Evolutionary conservation across 2,329 filamentous ascomycete genomes (phyloP), one percentile per base, ranked within the genome.

Genomic region (Aspergillus glaucus): DNA sequence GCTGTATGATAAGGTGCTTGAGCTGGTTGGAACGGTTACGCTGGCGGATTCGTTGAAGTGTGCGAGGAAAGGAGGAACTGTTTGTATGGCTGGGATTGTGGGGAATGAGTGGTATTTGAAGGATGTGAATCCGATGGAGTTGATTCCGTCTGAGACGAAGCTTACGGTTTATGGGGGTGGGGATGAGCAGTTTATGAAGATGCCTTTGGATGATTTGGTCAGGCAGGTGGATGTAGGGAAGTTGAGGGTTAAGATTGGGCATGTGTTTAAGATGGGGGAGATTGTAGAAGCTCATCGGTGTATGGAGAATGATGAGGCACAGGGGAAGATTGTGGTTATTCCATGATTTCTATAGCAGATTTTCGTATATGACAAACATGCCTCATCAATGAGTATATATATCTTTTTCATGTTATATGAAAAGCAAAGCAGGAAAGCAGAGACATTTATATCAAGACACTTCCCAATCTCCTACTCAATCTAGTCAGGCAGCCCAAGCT

Each of bases 41-140:
- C 53, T 78, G 21, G 53, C 60, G 4, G 75, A 77, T 51, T 75
- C 72, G n/a, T 50, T 77, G 47, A 52, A 59, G 17, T 74, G 72
- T 59, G 61, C 62, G 1, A 63, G 60, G 30, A 48, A 60, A 24
- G 64, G 66, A 4, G 75, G 75, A 0, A 68, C 67, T 17, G 69
- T 75, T 1, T 76, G 72, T 50, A 66, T 77, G 66, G 67, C 70
- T 0, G 75, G 74, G 1, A 74, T 75, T 24, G 70, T 75, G 10
- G 71, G 72, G 4, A 69, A 73, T 47, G 62, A 64, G 39, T 75
- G 73, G 72, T 51, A 48, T 4, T 53, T 70, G 24, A 57, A 70
- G 4, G 55, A 67, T 6, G 69, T 75, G 47, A 64, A 61, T 46
- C 72, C 72, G 1, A 75, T 76, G 71, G 70, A 63, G 14, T 49